Base-by-base conservation (phyloP, 2,329 filamentous ascomycete species). In the Trichophyton benhamiae region DNA sequence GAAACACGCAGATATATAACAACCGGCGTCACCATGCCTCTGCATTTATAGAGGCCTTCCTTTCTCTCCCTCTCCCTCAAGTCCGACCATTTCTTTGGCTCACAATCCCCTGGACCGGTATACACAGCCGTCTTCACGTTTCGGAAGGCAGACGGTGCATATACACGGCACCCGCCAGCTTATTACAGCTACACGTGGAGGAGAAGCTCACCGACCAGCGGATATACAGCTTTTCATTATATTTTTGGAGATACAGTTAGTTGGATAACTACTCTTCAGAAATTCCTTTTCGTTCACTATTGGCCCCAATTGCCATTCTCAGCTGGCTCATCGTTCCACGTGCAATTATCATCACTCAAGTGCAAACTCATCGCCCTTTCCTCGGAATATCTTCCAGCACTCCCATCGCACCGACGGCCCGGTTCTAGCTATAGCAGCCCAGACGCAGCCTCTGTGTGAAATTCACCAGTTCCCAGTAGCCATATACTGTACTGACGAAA, bases 1-100 rank as follows among this genome's bases (percentile, higher is more conserved):
- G 52, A 55, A 55, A 55, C 52, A n/a, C 52, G 33, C 27, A 55
- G 27, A 30, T 55, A 55, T 55, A 55, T 55, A 55, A 55, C 7
- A 20, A 15, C 7, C 17, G n/a, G 30, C 52, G 25, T 36, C 25
- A 36, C 27, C 30, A 55, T 33, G 25, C 49, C 30, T 36, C 30
- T 33, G 15, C 27, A 2, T 20, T 20, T 3, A 36, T 55, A 55
- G 49, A 55, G 15, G 49, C 7, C 13, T 22, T n/a, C 48, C 11
- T n/a, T 8, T 36, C 30, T 25, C 33, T 15, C 13, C 20, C 27
- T 7, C 49, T 9, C 13, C 8, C 20, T 27, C 46, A 13, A 27
- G 22, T 8, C 20, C 11, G 11, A n/a, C 6, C 27, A 2, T 36
- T n/a, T 44, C 41, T 44, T 44, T 44, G 33, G 15, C 41, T 44